A percentile compares a stretch with the other conserved stretches of the same genome.
Conservation (phyloP, 306 rosid species). For the Luffa acutangula region DNA sequence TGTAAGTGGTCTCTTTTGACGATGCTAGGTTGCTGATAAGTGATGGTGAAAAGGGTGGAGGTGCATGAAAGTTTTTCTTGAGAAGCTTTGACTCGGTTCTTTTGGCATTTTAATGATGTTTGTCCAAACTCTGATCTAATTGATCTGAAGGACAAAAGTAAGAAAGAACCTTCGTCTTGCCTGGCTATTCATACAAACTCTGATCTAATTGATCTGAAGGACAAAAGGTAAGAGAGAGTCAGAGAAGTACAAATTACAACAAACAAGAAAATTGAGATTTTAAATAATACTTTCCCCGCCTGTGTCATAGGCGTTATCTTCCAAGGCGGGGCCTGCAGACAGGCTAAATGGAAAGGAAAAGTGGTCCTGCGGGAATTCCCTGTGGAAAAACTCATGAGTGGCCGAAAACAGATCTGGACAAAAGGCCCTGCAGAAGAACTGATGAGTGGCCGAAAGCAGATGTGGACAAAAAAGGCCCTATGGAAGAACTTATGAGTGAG, state of each 20-base stretch:
- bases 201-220: not conserved
- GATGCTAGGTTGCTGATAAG: not conserved
- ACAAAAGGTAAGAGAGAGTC: not conserved
- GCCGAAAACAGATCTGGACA: not conserved
- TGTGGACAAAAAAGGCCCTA: not conserved
- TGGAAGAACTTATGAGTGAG: not conserved
- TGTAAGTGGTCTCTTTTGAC: not conserved
- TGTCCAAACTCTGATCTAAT: not conserved
- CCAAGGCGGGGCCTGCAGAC: not conserved
- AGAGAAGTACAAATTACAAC: not conserved
- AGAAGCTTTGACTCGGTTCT: not conserved
- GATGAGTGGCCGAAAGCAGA: not conserved
- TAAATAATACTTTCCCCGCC: not conserved
- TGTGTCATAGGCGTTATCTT: not conserved
- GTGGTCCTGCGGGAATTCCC: not conserved
- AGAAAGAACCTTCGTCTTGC: not conserved
- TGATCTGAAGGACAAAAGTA: not conserved
- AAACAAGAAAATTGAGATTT: not conserved
- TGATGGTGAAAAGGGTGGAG: not conserved
- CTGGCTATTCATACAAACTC: not conserved
- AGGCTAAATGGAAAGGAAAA: not conserved
- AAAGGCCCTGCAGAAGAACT: not conserved
- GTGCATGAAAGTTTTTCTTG: not conserved
- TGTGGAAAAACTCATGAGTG: not conserved
- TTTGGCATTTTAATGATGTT: not conserved